These are phyloP conservation scores for Amanita phalloides DNA, from an alignment of 768 basidiomycete genomes.

Conservation along the genomic window DNA sequence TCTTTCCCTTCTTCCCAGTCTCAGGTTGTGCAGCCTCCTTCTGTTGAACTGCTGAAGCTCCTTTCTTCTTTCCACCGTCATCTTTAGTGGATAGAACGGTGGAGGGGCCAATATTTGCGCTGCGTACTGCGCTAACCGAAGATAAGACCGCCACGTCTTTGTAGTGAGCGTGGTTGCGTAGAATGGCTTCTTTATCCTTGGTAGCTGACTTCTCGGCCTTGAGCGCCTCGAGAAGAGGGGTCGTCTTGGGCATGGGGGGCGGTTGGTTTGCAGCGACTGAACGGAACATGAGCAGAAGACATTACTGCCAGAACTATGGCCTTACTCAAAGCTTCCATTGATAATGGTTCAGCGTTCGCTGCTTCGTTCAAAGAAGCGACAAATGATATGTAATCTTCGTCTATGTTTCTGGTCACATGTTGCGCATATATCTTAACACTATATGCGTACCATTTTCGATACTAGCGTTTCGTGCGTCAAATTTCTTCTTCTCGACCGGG, in stretches of 20 bases:
- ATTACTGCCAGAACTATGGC: not conserved
- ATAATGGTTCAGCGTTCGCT: constrained; percentile 39
- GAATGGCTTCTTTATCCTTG: constrained; percentile 63
- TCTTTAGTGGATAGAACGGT: constrained; percentile 6
- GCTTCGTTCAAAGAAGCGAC: constrained; percentile 55
- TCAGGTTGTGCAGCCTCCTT: not conserved
- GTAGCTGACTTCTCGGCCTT: constrained; percentile 71
- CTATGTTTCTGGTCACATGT: constrained; percentile 22
- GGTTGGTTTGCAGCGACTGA: constrained; percentile 58
- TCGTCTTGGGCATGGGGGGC: constrained; percentile 60
- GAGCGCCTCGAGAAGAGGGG: constrained; percentile 88
- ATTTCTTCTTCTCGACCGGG: constrained; percentile 65
- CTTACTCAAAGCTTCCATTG: constrained; percentile 57
- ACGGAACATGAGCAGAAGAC: constrained; percentile 1
- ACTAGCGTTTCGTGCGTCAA: constrained; percentile 71
- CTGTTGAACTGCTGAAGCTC: constrained; percentile 5
- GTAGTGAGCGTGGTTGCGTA: constrained; percentile 66
- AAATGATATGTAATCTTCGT: constrained; percentile 80
- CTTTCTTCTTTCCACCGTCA: constrained; percentile 18
- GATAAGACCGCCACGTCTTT: constrained; percentile 32
- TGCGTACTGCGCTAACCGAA: constrained; percentile 9
- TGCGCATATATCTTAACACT: not conserved
- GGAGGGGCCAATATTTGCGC: constrained; percentile 2
- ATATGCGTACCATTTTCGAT: constrained; percentile 70
- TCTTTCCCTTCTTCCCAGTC: constrained; percentile 2